Base-by-base conservation (phyloP, 805 yeast species). In the Schizosaccharomyces cryophilus region DNA sequence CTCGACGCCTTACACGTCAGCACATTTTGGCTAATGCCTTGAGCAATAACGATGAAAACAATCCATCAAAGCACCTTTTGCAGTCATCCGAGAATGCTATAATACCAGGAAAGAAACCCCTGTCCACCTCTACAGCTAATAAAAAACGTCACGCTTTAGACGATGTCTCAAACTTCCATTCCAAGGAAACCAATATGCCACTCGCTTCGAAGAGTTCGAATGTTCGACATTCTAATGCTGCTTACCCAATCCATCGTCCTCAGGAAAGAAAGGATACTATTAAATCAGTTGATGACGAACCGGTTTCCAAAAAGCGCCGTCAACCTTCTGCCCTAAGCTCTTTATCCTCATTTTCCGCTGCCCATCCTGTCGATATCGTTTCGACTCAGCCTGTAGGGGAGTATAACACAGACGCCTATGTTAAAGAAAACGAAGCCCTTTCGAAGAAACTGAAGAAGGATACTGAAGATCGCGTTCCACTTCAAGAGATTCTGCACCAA, bases 111-210 rank as follows among this genome's bases (percentile, higher is more conserved):
- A 59, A 40, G 60, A 56, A 51, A 51, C 17, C 56, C n/a, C 11
- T 51, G 11, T 21, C 35, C 9, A 19, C 24, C 59, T 60, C 45
- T 35, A 26, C 24, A 13, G 42, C 30, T 40, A 66, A 65, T 26
- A 65, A 69, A 17, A 67, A 69, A 48, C 68, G 73, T n/a, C 67
- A 69, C 15, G 73, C 73, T 5, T 63, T 70, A 40, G 71, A 71
- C 13, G 73, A 70, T 59, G 66, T 70, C 29, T 69, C 72, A 61
- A 70, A 70, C 55, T 66, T 68, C 56, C 64, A 63, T 60, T 19
- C 26, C 40, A 56, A 56, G 17, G 60, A 56, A 56, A 55, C 54
- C 58, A n/a, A 11, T 26, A 35, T 35, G 61, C 58, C 31, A 60
- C 54, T 58, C 58, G 61, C 13, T 48, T 6, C 15, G n/a, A 31